Evolutionary conservation across 1,139 yeast species (phyloP).

Genomic region (Candida sanyaensis): DNA sequence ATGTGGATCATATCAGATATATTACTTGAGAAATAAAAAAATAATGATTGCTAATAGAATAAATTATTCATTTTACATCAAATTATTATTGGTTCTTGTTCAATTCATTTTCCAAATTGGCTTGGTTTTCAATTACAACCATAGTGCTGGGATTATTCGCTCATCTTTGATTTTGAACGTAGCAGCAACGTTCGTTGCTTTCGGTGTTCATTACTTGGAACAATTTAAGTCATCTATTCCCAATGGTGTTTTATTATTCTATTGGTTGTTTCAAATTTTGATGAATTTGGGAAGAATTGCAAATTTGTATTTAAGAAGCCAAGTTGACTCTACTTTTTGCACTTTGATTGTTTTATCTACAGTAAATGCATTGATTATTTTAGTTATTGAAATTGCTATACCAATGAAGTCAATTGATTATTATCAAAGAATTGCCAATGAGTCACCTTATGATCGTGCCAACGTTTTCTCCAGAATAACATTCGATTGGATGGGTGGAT

Average conservation of each 20-base stretch:
- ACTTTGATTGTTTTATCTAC: constrained; percentile 50
- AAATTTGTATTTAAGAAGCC: constrained; percentile 51
- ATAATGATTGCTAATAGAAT: constrained; percentile 34
- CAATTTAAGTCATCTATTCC: constrained; percentile 67
- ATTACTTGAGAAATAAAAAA: constrained; percentile 34
- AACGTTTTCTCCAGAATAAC: constrained; percentile 79
- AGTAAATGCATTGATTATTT: constrained; percentile 51
- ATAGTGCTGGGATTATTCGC: constrained; percentile 42
- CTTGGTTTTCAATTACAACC: constrained; percentile 19
- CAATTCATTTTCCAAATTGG: constrained; percentile 40
- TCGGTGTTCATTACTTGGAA: constrained; percentile 69
- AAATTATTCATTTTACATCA: constrained; percentile 43
- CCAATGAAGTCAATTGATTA: constrained; percentile 43
- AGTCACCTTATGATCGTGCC: constrained; percentile 74
- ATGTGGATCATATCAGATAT: constrained; percentile 51
- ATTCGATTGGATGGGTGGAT: constrained; percentile 89
- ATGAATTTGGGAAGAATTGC: constrained; percentile 41
- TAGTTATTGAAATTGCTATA: constrained; percentile 53
- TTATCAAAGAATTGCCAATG: constrained; percentile 39
- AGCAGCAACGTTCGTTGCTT: constrained; percentile 49
- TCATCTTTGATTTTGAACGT: constrained; percentile 42
- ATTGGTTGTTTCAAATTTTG: constrained; percentile 65
- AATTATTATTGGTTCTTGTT: constrained; percentile 39
- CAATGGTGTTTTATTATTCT: constrained; percentile 67
- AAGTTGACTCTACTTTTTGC: constrained; percentile 31